A percentile compares a stretch with the other conserved stretches of the same genome.
Conservation (phyloP, 2,329 filamentous ascomycete species). For the Leptographium lundbergii region DNA sequence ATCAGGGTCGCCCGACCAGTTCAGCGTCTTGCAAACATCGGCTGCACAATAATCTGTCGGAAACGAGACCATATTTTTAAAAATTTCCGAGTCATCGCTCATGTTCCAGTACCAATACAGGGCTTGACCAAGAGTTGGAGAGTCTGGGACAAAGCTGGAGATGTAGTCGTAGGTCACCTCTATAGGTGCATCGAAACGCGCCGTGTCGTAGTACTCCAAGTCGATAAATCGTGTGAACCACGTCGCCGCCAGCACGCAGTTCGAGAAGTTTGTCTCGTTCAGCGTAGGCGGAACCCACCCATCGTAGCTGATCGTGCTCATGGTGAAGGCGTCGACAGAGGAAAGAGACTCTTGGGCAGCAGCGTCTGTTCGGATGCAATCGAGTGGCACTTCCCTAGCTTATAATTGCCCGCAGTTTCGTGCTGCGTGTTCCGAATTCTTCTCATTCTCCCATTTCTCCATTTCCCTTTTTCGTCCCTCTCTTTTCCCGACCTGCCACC, state of each 20-base stretch:
- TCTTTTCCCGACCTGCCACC: too few species aligned
- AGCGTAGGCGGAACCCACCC: conserved; percentile 3
- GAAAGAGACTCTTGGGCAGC: not conserved
- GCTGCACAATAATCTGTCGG: not conserved
- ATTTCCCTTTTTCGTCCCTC: too few species aligned
- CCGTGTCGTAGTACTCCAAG: not conserved
- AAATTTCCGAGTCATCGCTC: not conserved
- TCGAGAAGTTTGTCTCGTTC: not conserved
- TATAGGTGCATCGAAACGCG: too few species aligned
- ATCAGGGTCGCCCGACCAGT: conserved; percentile 13
- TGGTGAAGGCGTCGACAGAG: not conserved
- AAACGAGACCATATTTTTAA: not conserved
- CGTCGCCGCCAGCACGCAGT: conserved; percentile 2
- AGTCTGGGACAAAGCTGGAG: not conserved
- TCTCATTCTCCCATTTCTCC: too few species aligned
- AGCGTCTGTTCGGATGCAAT: not conserved
- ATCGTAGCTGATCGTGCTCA: not conserved
- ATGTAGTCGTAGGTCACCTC: conserved; percentile 2
- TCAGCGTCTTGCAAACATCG: conserved; percentile 9
- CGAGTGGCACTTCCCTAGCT: not conserved
- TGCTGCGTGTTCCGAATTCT: too few species aligned
- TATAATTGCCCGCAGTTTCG: not conserved
- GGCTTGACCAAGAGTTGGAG: conserved; percentile 2
- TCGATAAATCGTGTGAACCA: conserved; percentile 1
- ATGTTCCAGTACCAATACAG: not conserved